Evolutionary conservation across 1,139 yeast genomes (phyloP).

Genomic region (Debaryomyces robertsiae): DNA sequence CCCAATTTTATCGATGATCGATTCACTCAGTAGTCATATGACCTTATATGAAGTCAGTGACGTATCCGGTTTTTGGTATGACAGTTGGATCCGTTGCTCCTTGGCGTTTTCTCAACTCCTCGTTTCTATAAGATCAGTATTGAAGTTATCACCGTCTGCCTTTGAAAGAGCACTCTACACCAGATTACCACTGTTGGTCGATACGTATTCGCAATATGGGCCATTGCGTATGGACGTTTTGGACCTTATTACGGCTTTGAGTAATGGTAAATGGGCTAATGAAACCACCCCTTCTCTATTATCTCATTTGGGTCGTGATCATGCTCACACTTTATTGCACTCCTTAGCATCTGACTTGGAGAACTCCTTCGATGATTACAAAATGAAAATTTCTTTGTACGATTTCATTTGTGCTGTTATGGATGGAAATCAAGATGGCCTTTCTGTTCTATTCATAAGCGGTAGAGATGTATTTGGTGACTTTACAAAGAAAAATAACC

Average conservation of each 20-base stretch:
- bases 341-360: slow-evolving; percentile 63
- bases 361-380: slow-evolving; percentile 58
- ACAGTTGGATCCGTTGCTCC: slow-evolving; percentile 46
- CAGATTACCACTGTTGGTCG: slow-evolving; percentile 58
- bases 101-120: slow-evolving; percentile 45
- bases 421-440: slow-evolving; percentile 83
- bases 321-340: slow-evolving; percentile 60
- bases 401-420: slow-evolving; percentile 76
- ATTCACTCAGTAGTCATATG: slow-evolving; percentile 42
- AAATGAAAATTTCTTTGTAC: slow-evolving; percentile 60
- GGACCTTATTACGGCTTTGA: slow-evolving; percentile 60
- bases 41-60: slow-evolving; percentile 47
- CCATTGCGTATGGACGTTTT: slow-evolving; percentile 55
- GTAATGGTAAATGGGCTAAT: slow-evolving; percentile 60
- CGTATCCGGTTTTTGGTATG: slow-evolving; percentile 42
- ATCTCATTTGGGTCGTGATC: slow-evolving; percentile 72
- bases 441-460: slow-evolving; percentile 73
- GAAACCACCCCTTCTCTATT: slow-evolving; percentile 71
- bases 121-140: slow-evolving; percentile 56
- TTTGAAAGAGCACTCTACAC: slow-evolving; percentile 65
- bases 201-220: slow-evolving; percentile 56
- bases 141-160: slow-evolving; percentile 56
- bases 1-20: slow-evolving; percentile 57
- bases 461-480: slow-evolving; percentile 61
- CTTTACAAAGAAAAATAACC: slow-evolving; percentile 24